phyloP scores from a whole-genome alignment of 2,329 filamentous ascomycete species.

The Ciborinia camelliae region DNA sequence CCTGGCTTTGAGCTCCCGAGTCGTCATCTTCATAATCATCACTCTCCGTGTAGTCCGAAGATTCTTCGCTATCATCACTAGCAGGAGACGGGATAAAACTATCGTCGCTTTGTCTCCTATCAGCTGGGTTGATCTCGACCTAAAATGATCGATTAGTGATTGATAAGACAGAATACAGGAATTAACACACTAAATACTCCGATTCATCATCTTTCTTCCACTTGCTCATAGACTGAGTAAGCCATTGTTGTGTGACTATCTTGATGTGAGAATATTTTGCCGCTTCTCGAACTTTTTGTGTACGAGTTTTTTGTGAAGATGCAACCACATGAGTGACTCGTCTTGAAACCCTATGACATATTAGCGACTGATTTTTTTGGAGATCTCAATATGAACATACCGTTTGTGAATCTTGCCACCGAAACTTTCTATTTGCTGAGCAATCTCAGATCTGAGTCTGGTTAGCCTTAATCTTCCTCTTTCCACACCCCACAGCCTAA shows the following conservation, averaged over 20 bases:
- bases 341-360: slow-evolving; percentile 48
- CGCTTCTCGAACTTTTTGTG: slow-evolving; percentile 87
- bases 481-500: slow-evolving; percentile 18
- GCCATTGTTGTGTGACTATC: slow-evolving; percentile 90
- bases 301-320: slow-evolving; percentile 68
- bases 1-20: slow-evolving; percentile 34
- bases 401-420: slow-evolving; percentile 61
- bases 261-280: slow-evolving; percentile 76
- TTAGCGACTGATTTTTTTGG: neutral
- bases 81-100: slow-evolving; percentile 45
- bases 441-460: slow-evolving; percentile 69
- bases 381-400: slow-evolving; percentile 23
- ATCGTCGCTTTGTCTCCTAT: slow-evolving; percentile 43
- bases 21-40: slow-evolving; percentile 39
- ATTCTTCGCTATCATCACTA: slow-evolving; percentile 40
- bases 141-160: slow-evolving; percentile 21
- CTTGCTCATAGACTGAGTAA: slow-evolving; percentile 76
- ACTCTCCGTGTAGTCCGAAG: slow-evolving; percentile 38
- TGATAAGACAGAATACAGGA: neutral
- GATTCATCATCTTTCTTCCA: slow-evolving; percentile 79
- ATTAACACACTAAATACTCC: slow-evolving; percentile 42
- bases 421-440: slow-evolving; percentile 80
- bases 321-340: slow-evolving; percentile 73
- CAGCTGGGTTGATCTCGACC: slow-evolving; percentile 69
- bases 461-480: slow-evolving; percentile 12